phyloP scores from a whole-genome alignment of 129 eudicot species.

The Chrysanthemum makinoi region DNA sequence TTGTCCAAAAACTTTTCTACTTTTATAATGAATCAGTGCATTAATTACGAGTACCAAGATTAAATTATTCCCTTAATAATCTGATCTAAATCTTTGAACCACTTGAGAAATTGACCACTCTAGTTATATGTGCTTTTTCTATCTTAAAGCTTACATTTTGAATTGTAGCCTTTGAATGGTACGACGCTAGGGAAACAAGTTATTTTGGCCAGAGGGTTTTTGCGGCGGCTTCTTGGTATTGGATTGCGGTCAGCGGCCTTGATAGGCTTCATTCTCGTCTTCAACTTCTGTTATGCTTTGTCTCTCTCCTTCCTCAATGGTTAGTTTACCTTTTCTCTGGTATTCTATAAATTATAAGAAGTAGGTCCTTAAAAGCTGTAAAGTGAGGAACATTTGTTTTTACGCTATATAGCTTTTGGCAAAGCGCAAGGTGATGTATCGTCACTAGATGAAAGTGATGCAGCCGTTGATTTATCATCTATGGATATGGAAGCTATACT shows the following conservation, averaged over 20 bases:
- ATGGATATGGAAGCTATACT: constrained; percentile 15
- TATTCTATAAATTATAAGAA: background rate
- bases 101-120: too few species aligned
- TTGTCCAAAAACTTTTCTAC: too few species aligned
- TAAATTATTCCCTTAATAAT: too few species aligned
- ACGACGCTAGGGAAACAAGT: constrained; percentile 44
- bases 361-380: background rate
- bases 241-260: constrained; percentile 62
- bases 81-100: too few species aligned
- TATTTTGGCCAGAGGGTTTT: constrained; percentile 50
- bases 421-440: constrained; percentile 51
- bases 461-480: constrained; percentile 26
- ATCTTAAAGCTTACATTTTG: background rate
- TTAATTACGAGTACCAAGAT: too few species aligned
- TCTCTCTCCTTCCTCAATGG: constrained; percentile 54
- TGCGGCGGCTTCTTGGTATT: constrained; percentile 68
- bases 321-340: constrained; percentile 29
- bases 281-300: constrained; percentile 39
- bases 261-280: constrained; percentile 44
- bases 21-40: too few species aligned
- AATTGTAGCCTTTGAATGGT: constrained; percentile 19
- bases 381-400: background rate
- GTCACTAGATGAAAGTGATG: constrained; percentile 23
- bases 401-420: constrained; percentile 49
- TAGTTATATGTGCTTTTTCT: too few species aligned